Conservation (phyloP, 176 grass and related monocot genomes). For the Oryza glumipatula region DNA sequence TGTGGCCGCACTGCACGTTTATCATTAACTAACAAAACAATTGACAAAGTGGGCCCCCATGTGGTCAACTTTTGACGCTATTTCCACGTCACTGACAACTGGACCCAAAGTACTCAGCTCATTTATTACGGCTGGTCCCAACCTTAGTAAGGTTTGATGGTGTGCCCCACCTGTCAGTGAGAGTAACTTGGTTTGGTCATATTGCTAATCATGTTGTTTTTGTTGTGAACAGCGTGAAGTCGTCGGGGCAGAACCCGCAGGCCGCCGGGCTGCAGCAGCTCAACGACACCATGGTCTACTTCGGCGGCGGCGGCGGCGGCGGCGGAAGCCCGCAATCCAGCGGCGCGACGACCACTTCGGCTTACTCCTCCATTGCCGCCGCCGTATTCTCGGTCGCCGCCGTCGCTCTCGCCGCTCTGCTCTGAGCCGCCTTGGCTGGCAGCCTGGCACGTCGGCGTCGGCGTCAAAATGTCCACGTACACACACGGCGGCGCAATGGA, state of each 20-base stretch:
- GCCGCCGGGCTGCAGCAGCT: conserved; percentile 41
- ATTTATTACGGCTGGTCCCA: background rate
- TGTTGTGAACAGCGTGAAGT: conserved; percentile 47
- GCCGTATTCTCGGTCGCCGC: background rate
- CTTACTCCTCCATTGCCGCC: background rate
- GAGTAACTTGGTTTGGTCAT: background rate
- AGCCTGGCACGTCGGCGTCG: background rate
- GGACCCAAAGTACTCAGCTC: background rate
- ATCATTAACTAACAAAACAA: background rate
- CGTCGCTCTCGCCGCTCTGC: background rate
- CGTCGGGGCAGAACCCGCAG: conserved; percentile 49
- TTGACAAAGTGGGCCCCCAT: background rate
- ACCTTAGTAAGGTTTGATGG: no score
- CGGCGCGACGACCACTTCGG: background rate
- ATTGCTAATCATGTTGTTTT: background rate
- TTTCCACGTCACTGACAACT: no score
- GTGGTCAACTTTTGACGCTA: background rate
- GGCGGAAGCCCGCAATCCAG: background rate
- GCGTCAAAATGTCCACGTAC: background rate
- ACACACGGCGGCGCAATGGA: no score
- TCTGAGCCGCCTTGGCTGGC: background rate
- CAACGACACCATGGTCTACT: conserved; percentile 60
- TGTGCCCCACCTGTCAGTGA: background rate
- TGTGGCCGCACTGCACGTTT: background rate
- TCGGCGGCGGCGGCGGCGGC: conserved; percentile 41